phyloP scores from a whole-genome alignment of 345 rosid species.

The Brassica carinata region DNA sequence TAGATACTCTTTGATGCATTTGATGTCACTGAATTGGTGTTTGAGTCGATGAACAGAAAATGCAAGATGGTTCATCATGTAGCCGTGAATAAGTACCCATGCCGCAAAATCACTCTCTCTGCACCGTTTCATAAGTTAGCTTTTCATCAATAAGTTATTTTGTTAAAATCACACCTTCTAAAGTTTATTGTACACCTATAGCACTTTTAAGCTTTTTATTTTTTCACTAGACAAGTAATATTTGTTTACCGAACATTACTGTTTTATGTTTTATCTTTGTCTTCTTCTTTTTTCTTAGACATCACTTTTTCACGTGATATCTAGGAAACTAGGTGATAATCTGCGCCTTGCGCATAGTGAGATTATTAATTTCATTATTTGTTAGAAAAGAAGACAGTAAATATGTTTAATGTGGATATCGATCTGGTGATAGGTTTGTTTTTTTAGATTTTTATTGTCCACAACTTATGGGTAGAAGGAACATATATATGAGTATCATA shows the following conservation, averaged over 20 bases:
- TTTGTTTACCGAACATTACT: not conserved
- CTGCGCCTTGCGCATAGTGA: too few species aligned
- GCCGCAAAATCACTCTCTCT: conserved; percentile 93
- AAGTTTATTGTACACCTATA: not conserved
- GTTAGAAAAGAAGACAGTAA: too few species aligned
- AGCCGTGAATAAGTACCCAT: conserved; percentile 92
- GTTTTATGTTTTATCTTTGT: not conserved
- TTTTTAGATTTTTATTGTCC: too few species aligned
- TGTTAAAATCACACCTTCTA: not conserved
- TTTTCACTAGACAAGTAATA: not conserved
- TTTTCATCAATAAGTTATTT: not conserved
- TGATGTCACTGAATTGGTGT: conserved; percentile 60
- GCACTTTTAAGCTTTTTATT: not conserved
- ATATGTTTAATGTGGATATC: too few species aligned
- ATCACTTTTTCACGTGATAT: too few species aligned
- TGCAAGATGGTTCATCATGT: conserved; percentile 86
- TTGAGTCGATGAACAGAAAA: conserved; percentile 73
- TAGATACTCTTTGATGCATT: conserved; percentile 54
- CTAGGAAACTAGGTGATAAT: not conserved
- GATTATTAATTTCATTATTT: too few species aligned
- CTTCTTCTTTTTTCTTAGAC: not conserved
- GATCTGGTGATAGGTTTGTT: too few species aligned
- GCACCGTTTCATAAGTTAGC: not conserved
- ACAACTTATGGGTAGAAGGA: too few species aligned
- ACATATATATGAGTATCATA: too few species aligned